Evolutionary conservation across 2,329 filamentous ascomycete genomes (phyloP), one percentile per base, ranked within the genome.

Genomic region (Hypoxylon sp.): DNA sequence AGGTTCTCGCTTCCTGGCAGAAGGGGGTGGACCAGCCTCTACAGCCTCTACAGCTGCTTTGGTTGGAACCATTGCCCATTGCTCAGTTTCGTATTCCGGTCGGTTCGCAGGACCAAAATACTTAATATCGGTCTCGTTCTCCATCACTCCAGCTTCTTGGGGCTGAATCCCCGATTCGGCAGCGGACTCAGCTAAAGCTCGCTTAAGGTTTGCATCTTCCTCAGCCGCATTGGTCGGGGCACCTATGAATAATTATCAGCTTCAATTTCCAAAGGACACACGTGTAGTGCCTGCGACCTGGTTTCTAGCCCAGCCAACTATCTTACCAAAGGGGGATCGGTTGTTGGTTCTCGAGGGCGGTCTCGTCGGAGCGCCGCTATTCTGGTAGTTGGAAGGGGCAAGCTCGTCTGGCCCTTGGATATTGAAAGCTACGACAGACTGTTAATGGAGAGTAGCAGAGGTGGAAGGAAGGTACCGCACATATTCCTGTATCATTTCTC

Each of bases 341-440:
- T 83, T 83, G 62, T 84, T 85, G 46, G 83, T 80, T 74, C 87
- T 79, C 20, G 87, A 89, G 1, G 87, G 87, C n/a, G 87, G 87
- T 58, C 87, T 81, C 17, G 87, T 88, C 0, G 85, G 85, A 4
- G 84, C 82, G 26, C 78, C 79, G 7, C 76, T 75, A 34, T 77
- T 78, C 59, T 81, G 81, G 47, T 76, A 74, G 37, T 79, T 78
- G 11, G 74, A 72, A 1, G 77, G 76, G 32, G 81, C 78, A 6
- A 81, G 76, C 59, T 82, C 80, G 68, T 83, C 82, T 44, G 83
- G 77, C 6, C 82, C 79, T 63, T 88, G 84, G 62, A 89, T 82
- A 66, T 84, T 82, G 71, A 88, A 89, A 15, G 84, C 84, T 83
- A 68, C 26, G 19, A 61, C 11, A n/a, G 24, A 47, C 39, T 50